Conservation (phyloP, 1,284 basidiomycete genomes). For the Pseudozyma flocculosa region DNA sequence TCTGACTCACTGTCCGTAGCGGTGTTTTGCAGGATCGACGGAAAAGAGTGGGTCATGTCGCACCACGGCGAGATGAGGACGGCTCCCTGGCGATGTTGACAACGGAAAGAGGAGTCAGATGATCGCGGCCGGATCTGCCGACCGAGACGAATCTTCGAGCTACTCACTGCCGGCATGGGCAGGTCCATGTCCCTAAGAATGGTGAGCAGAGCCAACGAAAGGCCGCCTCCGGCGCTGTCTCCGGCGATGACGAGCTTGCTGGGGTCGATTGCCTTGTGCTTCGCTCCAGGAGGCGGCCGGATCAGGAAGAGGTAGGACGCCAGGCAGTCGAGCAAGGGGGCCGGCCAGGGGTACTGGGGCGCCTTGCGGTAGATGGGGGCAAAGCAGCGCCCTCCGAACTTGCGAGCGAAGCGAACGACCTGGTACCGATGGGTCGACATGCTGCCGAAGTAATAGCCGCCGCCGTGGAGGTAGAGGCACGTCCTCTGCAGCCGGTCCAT, state of each 20-base stretch:
- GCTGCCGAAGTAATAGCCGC: constrained; percentile 63
- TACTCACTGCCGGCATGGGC: constrained; percentile 72
- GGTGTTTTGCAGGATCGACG: constrained; percentile 81
- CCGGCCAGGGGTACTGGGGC: constrained; percentile 75
- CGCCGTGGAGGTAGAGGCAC: constrained; percentile 55
- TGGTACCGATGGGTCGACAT: constrained; percentile 62
- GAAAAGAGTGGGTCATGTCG: constrained; percentile 92
- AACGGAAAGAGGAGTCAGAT: no score
- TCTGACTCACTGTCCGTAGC: constrained; percentile 69
- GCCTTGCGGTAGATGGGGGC: constrained; percentile 58
- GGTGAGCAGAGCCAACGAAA: constrained; percentile 80
- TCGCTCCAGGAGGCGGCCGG: constrained; percentile 70
- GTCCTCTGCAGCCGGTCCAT: constrained; percentile 47
- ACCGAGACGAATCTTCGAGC: no score
- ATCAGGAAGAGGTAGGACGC: constrained; percentile 77
- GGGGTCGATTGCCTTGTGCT: constrained; percentile 71
- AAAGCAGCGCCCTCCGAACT: constrained; percentile 59
- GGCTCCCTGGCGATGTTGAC: constrained; percentile 16
- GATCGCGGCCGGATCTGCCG: no score
- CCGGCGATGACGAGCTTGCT: constrained; percentile 78
- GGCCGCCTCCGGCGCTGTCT: constrained; percentile 90
- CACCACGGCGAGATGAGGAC: constrained; percentile 67
- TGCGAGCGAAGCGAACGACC: constrained; percentile 59
- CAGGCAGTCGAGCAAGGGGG: constrained; percentile 81
- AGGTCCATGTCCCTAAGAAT: constrained; percentile 84